Evolutionary conservation across 148 eudicot species (phyloP), one percentile per base, ranked within the genome.

Genomic region (Selenicereus undatus): DNA sequence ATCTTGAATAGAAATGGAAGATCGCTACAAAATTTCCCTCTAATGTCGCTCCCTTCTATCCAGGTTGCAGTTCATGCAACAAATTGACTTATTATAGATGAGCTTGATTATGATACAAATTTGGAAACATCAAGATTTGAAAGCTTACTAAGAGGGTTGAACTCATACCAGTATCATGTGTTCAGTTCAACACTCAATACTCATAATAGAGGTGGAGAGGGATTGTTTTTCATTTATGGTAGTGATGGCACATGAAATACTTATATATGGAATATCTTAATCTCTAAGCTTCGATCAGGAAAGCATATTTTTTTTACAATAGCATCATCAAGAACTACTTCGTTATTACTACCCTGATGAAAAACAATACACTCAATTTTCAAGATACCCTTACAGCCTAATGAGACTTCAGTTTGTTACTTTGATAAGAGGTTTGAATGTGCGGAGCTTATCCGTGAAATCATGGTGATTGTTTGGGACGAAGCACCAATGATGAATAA

Each of bases 231-330:
- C 11, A 32, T 65, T 0, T 48, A 42, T 43, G 60, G 74, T 1
- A 66, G 69, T 68, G 62, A 66, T 11, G 65, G 32, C 32, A 32
- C 2, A 2, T 32, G 32, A 21, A 69, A 79, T 3, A 79, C 65
- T 9, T 70, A 79, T 70, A 10, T 79, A 0, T 69, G 48, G 81
- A 79, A 65, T 3, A 79, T 0, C 75, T 48, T 79, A 21, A 70
- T 70, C 0, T 32, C 17, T 21, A 72, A 16, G 17, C 4, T 39
- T 8, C 18, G 75, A 42, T 36, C 51, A 4, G 51, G 42, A 4
- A 39, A 20, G 16, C 26, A 73, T 13, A 42, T 73, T 9, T 27
- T 73, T 14, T 3, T 73, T 20, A 1, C 22, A 0, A 4, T 73
- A 11, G 51, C 52, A 35, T 42, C 52, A 3, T 42, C 75, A 8